Conservation (phyloP, 2,329 filamentous ascomycete species). For the Didymella sp. region DNA sequence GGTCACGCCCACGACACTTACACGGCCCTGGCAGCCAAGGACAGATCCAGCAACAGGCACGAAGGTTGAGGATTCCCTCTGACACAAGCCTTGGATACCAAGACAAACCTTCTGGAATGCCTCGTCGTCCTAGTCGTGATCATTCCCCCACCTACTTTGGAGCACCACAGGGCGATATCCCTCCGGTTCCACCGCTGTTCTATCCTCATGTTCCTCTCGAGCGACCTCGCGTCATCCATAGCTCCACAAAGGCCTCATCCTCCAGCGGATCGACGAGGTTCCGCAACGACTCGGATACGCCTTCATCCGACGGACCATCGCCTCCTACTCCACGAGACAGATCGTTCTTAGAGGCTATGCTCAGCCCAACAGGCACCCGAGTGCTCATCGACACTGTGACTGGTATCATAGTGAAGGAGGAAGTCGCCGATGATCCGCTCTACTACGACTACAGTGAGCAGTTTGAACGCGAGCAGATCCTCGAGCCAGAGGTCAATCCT, state of each 20-base stretch:
- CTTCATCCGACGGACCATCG: slow-evolving; percentile 54
- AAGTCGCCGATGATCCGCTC: slow-evolving; percentile 22
- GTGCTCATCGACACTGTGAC: slow-evolving; percentile 41
- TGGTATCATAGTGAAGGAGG: slow-evolving; percentile 34
- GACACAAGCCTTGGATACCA: slow-evolving; percentile 34
- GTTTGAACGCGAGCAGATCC: slow-evolving; percentile 38
- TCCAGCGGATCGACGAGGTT: slow-evolving; percentile 43
- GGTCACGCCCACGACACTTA: slow-evolving; percentile 27
- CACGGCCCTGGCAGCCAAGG: slow-evolving; percentile 25
- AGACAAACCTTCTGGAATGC: slow-evolving; percentile 24
- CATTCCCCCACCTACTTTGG: slow-evolving; percentile 20
- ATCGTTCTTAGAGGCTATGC: slow-evolving; percentile 44
- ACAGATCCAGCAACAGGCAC: slow-evolving; percentile 8
- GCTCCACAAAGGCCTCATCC: slow-evolving; percentile 32
- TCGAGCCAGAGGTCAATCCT: slow-evolving; percentile 24
- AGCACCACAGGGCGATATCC: slow-evolving; percentile 25
- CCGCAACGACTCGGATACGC: slow-evolving; percentile 50
- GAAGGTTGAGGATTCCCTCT: slow-evolving; percentile 37
- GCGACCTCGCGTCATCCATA: slow-evolving; percentile 30
- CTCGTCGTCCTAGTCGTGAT: slow-evolving; percentile 24
- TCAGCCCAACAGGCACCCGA: slow-evolving; percentile 26
- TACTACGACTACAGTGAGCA: slow-evolving; percentile 51
- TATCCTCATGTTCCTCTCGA: slow-evolving; percentile 31
- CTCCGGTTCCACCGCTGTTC: slow-evolving; percentile 34
- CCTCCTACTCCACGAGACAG: slow-evolving; percentile 54